phyloP scores from a whole-genome alignment of 1,284 basidiomycete species.

The Macrocystidia cucumis region DNA sequence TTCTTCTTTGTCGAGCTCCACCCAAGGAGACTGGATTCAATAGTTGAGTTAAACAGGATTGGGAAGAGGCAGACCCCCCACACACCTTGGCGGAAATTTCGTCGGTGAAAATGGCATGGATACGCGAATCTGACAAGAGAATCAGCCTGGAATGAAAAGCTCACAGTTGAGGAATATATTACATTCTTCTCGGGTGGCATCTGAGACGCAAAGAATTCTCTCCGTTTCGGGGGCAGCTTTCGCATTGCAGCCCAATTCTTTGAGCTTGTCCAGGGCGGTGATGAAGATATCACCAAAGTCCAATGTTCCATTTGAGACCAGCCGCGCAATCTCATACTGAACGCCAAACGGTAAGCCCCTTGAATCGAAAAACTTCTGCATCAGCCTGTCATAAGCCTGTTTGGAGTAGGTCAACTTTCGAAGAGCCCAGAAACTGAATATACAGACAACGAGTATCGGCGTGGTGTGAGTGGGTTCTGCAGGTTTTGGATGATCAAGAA shows the following conservation, averaged over 20 bases:
- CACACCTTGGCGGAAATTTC: slow-evolving; percentile 29
- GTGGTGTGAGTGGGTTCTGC: slow-evolving; percentile 1
- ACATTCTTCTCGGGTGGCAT: no score
- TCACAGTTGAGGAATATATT: no score
- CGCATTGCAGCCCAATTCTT: slow-evolving; percentile 16
- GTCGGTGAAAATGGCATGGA: slow-evolving; percentile 23
- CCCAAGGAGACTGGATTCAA: slow-evolving; percentile 37
- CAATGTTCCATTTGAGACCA: slow-evolving; percentile 18
- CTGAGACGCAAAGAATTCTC: slow-evolving; percentile 6
- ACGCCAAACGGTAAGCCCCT: slow-evolving; percentile 27
- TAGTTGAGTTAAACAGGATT: background rate
- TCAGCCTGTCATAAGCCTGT: background rate
- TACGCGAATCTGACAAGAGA: no score
- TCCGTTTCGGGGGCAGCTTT: slow-evolving; percentile 18
- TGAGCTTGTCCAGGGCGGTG: slow-evolving; percentile 17
- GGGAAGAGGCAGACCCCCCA: background rate
- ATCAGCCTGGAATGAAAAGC: no score
- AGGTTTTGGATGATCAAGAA: slow-evolving; percentile 12
- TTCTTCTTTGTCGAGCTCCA: slow-evolving; percentile 36
- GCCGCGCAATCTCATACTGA: slow-evolving; percentile 32
- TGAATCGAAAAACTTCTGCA: slow-evolving; percentile 19
- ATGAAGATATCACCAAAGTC: slow-evolving; percentile 17
- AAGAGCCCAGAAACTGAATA: background rate
- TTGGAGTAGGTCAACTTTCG: background rate
- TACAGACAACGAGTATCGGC: background rate